Evolutionary conservation across 148 eudicot species (phyloP), one percentile per base, ranked within the genome.

Genomic region (Drosera capensis): DNA sequence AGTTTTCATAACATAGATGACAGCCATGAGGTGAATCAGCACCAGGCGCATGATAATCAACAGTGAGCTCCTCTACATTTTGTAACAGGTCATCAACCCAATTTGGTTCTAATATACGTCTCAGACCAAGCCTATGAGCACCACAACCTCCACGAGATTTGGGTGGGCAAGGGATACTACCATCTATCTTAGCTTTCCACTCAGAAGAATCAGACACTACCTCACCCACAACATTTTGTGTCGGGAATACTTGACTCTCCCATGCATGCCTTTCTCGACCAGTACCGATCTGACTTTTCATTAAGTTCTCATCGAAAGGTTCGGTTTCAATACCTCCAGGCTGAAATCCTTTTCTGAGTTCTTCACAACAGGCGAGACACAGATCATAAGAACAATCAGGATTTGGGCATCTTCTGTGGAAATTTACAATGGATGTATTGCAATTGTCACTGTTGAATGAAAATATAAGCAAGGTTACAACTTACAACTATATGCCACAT

Each of bases 391-490:
- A 69, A 46, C 97, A 90, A 45, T n/a, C 66, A 26, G 71, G 71
- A 57, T 63, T 66, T 41, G 70, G 65, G 66, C 95, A 90, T 70
- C 87, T 90, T 80, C 95, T 63, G 46, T 71, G 76, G 55, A 78
- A 71, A 66, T 90, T 78, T 56, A 77, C 84, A 40, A 90, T 84
- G 42, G 95, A 84, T 55, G 95, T 80, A 51, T 65, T 69, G 79
- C 97, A 90, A 28, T 71, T 80, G 63, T 90, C 85, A 52, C 95
- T 84, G 93, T 43, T 38, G 22, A 16, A 14, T 15, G 20, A 43
- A 0, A 17, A 30, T 8, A 23, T 2, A 25, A 18, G 45, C 45
- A 41, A 41, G 8, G 21, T 40, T 34, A 34, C 38, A 34, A 5
- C 11, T 34, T 34, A 34, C 13, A 11, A 9, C n/a, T 9, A 34